Base-by-base conservation (phyloP, 2,329 filamentous ascomycete species). In the Thelonectria olida region DNA sequence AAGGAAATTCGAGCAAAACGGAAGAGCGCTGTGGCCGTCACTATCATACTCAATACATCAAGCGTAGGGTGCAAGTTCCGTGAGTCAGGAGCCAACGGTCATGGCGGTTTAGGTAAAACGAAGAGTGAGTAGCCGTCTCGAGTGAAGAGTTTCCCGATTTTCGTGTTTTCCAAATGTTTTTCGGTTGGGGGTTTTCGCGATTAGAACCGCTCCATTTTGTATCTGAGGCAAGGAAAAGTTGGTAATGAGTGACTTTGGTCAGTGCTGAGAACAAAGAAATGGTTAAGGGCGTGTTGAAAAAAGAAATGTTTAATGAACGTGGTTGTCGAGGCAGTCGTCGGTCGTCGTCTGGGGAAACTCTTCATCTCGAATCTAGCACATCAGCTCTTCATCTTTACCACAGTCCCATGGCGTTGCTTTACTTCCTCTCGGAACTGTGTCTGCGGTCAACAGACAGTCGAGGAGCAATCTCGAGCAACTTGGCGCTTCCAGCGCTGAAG, bases 401-500 rank as follows among this genome's bases (percentile, higher is more conserved):
- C 27, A 63, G 39, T 23, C 57, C 60, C 53, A 68, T 45, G 13
- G 42, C 60, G 36, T 60, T 56, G 58, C 69, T 73, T 60, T 68
- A 66, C 66, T 63, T 71, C 67, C 62, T 75, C 71, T 67, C 71
- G 51, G 62, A 71, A 54, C 73, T 75, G 67, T 76, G 76, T 72
- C 79, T 82, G 41, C 76, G 78, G 64, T 89, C 87, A 12, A 78
- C 76, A 20, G 86, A 90, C 44, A 75, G 74, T 23, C 84, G 81
- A 20, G 86, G 82, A 19, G 84, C 83, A 47, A 94, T 82, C 50
- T 93, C 88, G 50, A 96, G 79, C 52, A 95, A 77, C 76, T 88
- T 91, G 10, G 91, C 91, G 72, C 90, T 94, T 50, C 92, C 92
- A 44, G 91, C 90, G 71, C 91, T 94, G 71, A 93, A 88, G 65